These are phyloP conservation scores for Diophrys appendiculata DNA, from an alignment of 73 alveolate genomes.

Conservation along the genomic window DNA sequence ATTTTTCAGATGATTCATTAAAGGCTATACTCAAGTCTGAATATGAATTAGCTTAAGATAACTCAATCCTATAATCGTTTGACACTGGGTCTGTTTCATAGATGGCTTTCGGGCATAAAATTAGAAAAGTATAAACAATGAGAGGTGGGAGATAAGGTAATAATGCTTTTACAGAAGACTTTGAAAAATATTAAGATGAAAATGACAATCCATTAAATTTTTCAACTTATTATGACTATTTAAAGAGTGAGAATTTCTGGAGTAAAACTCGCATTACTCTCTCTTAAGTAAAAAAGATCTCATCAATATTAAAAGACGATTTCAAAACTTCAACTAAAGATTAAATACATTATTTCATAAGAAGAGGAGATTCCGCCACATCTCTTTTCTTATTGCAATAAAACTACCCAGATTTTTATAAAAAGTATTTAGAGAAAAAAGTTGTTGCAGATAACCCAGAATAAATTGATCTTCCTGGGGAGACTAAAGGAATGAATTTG, in stretches of 20 bases:
- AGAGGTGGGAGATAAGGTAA: slow-evolving; percentile 98
- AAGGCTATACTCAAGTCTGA: not conserved
- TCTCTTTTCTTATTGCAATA: slow-evolving; percentile 42
- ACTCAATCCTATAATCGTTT: slow-evolving; percentile 30
- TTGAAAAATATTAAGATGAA: not conserved
- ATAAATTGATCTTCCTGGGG: too few relatives aligned
- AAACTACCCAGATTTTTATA: slow-evolving; percentile 23
- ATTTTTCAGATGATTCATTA: too few relatives aligned
- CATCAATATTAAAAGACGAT: slow-evolving; percentile 41
- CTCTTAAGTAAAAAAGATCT: slow-evolving; percentile 67
- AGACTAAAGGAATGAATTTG: too few relatives aligned
- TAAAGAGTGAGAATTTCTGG: slow-evolving; percentile 9
- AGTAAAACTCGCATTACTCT: slow-evolving; percentile 73
- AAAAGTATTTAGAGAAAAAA: not conserved
- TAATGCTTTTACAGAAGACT: slow-evolving; percentile 92
- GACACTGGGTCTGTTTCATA: slow-evolving; percentile 90
- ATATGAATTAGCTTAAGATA: slow-evolving; percentile 10
- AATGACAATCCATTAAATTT: not conserved
- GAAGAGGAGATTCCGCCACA: not conserved
- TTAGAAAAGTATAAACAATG: slow-evolving; percentile 89
- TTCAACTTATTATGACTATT: slow-evolving; percentile 6
- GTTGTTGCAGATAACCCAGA: too few relatives aligned
- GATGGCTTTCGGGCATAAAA: slow-evolving; percentile 87
- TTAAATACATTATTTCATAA: not conserved
- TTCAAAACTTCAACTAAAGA: slow-evolving; percentile 28